These are phyloP conservation scores for Colletotrichum orchidophilum DNA, from an alignment of 2,329 filamentous ascomycete genomes.

Conservation along the genomic window DNA sequence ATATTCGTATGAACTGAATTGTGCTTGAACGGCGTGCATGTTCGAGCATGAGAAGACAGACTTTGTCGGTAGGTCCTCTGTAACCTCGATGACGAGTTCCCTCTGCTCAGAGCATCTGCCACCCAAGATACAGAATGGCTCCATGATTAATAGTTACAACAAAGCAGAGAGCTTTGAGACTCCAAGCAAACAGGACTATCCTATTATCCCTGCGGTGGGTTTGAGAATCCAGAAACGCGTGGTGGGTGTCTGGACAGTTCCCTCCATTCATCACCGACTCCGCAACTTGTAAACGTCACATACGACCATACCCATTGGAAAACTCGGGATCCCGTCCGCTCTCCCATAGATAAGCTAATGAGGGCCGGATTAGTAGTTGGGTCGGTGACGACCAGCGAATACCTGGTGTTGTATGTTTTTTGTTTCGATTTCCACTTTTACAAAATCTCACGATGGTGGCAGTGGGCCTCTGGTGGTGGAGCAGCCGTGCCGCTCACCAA, in stretches of 20 bases:
- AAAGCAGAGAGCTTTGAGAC: too few relatives aligned
- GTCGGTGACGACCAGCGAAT: neutral
- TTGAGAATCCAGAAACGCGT: too few relatives aligned
- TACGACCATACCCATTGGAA: conserved; percentile 1
- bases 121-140: too few relatives aligned
- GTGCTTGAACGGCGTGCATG: neutral
- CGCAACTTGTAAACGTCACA: neutral
- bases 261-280: neutral
- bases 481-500: neutral
- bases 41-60: too few relatives aligned
- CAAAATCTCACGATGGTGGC: neutral
- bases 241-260: too few relatives aligned
- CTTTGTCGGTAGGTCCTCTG: too few relatives aligned
- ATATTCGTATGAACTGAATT: neutral
- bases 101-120: too few relatives aligned
- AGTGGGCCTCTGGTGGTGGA: too few relatives aligned
- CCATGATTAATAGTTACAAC: too few relatives aligned
- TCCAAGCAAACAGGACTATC: too few relatives aligned
- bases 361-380: neutral
- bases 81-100: too few relatives aligned
- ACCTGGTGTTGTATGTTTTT: conserved; percentile 3
- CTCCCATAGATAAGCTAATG: neutral
- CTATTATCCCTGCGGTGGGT: too few relatives aligned
- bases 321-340: neutral
- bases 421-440: neutral